phyloP scores from a whole-genome alignment of 2,329 filamentous ascomycete species.

The Rutstroemia sydowiana region DNA sequence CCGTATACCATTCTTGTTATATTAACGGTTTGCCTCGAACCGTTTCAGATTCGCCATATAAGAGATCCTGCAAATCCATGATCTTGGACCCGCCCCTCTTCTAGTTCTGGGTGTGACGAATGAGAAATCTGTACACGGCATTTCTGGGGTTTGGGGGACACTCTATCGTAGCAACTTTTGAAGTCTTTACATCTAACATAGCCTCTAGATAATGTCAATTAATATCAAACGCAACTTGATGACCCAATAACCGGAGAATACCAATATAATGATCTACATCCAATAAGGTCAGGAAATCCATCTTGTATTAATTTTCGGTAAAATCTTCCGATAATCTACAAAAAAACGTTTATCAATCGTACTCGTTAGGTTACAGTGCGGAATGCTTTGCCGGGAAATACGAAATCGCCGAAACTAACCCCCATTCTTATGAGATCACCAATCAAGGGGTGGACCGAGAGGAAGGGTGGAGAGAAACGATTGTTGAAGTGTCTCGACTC shows the following conservation, averaged over 20 bases:
- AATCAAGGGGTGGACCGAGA: too few species aligned
- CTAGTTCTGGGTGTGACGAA: neutral
- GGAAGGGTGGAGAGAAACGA: too few species aligned
- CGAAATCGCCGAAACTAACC: too few species aligned
- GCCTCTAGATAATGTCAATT: neutral
- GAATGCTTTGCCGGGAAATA: too few species aligned
- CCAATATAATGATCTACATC: neutral
- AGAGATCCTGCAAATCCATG: neutral
- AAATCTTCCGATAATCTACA: conserved; percentile 1
- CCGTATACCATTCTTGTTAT: neutral
- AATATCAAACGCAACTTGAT: neutral
- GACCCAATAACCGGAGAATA: conserved; percentile 4
- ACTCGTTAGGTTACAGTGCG: too few species aligned
- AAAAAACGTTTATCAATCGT: neutral
- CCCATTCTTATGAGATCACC: neutral
- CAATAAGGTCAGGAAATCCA: neutral
- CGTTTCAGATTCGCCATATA: conserved; percentile 1
- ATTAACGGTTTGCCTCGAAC: neutral
- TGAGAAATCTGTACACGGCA: neutral
- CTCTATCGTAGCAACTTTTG: neutral
- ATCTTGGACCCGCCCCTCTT: neutral
- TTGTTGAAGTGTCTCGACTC: too few species aligned
- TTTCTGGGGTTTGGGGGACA: neutral
- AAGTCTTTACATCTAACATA: neutral
- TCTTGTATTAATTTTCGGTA: neutral